Percentiles rank a stretch among this genome's conserved stretches.
phyloP scores from a whole-genome alignment of 2,329 filamentous ascomycete species.

The Xylaria polymorpha region DNA sequence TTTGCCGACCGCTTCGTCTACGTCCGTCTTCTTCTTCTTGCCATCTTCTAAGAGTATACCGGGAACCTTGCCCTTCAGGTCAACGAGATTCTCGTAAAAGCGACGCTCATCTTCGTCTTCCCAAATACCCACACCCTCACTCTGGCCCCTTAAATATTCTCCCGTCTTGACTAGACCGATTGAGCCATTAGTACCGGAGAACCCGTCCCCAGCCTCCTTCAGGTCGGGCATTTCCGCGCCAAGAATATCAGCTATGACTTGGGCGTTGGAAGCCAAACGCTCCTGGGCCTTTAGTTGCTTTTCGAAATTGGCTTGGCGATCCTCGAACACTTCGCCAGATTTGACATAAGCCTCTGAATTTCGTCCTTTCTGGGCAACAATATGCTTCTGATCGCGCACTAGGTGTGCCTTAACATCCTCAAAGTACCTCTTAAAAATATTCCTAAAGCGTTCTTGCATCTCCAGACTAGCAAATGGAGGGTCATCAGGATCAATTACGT shows the following conservation, averaged over 20 bases:
- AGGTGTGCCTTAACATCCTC: slow-evolving; percentile 93
- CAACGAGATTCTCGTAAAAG: slow-evolving; percentile 97
- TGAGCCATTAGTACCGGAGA: slow-evolving; percentile 74
- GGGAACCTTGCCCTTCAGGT: slow-evolving; percentile 95
- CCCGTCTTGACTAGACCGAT: slow-evolving; percentile 95
- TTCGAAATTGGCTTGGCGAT: slow-evolving; percentile 94
- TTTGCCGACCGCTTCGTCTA: slow-evolving; percentile 84
- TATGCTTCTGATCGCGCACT: slow-evolving; percentile 88
- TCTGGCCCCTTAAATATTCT: slow-evolving; percentile 90
- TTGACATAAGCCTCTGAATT: slow-evolving; percentile 99
- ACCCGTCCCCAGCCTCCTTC: slow-evolving; percentile 80
- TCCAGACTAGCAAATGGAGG: slow-evolving; percentile 80
- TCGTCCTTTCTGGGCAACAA: slow-evolving; percentile 86
- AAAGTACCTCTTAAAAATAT: slow-evolving; percentile 87
- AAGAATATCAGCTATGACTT: slow-evolving; percentile 88
- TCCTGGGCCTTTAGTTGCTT: slow-evolving; percentile 93
- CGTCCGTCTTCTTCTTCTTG: slow-evolving; percentile 90
- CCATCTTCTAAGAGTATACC: slow-evolving; percentile 91
- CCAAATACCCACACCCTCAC: slow-evolving; percentile 95
- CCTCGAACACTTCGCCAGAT: slow-evolving; percentile 97
- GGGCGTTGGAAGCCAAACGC: slow-evolving; percentile 88
- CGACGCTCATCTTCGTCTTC: slow-evolving; percentile 97
- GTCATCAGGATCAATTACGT: slow-evolving; percentile 66
- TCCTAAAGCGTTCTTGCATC: slow-evolving; percentile 85
- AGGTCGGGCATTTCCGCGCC: slow-evolving; percentile 94